These are phyloP conservation scores for Macrolepiota albuminosa DNA, from an alignment of 768 basidiomycete species.

Conservation along the genomic window DNA sequence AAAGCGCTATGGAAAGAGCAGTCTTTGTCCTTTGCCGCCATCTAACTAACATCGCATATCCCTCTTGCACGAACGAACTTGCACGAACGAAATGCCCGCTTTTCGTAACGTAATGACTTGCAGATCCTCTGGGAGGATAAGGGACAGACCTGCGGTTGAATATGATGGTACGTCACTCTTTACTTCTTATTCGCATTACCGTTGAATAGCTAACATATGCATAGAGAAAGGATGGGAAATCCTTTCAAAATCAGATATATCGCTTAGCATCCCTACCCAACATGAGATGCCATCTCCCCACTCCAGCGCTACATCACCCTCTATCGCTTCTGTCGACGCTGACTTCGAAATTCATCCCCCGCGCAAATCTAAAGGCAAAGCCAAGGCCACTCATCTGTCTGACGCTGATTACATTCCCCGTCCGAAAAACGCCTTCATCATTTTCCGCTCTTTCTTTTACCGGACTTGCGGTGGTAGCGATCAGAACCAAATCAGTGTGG, in stretches of 20 bases:
- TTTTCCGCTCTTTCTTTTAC: slow-evolving; percentile 29
- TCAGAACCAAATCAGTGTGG: slow-evolving; percentile 30
- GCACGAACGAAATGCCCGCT: slow-evolving; percentile 21
- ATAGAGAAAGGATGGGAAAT: slow-evolving; percentile 21
- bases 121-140: slow-evolving; percentile 21
- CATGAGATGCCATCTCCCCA: slow-evolving; percentile 8
- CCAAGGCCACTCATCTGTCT: slow-evolving; percentile 10
- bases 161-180: slow-evolving; percentile 20
- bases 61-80: background rate
- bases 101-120: slow-evolving; percentile 21
- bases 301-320: slow-evolving; percentile 8
- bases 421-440: slow-evolving; percentile 35
- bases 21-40: slow-evolving; percentile 3
- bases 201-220: background rate
- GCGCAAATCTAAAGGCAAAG: slow-evolving; percentile 9
- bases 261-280: background rate
- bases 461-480: slow-evolving; percentile 14
- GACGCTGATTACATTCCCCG: slow-evolving; percentile 24
- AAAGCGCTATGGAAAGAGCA: slow-evolving; percentile 15
- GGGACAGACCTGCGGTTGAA: slow-evolving; percentile 15
- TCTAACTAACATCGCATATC: background rate
- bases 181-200: background rate
- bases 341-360: slow-evolving; percentile 3
- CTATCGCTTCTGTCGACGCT: slow-evolving; percentile 9
- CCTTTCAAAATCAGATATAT: background rate